phyloP scores from a whole-genome alignment of 2,329 filamentous ascomycete species.

The Arthrobotrys megalospora region DNA sequence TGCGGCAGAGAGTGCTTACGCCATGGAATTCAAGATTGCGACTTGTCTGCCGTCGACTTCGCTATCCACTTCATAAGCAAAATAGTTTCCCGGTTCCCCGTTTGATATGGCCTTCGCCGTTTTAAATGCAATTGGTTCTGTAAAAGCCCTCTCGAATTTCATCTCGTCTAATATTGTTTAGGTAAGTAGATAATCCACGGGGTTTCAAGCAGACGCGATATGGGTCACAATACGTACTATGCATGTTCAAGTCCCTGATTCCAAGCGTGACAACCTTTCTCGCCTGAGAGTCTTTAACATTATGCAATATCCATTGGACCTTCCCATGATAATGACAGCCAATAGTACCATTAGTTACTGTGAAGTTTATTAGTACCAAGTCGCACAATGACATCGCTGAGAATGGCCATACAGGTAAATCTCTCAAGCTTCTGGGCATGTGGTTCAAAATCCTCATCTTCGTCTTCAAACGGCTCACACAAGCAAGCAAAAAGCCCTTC shows the following conservation, averaged over 20 bases:
- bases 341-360: conserved; percentile 57
- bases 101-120: conserved; percentile 46
- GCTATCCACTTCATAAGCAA: conserved; percentile 44
- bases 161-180: conserved; percentile 35
- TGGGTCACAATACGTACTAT: conserved; percentile 27
- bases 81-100: conserved; percentile 36
- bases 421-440: conserved; percentile 51
- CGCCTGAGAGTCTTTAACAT: conserved; percentile 39
- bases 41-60: conserved; percentile 42
- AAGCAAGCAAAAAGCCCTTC: conserved; percentile 60
- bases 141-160: conserved; percentile 55
- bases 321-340: conserved; percentile 54
- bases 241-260: conserved; percentile 37
- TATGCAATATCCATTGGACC: conserved; percentile 58
- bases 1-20: conserved; percentile 23
- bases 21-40: conserved; percentile 56
- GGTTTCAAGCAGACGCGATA: background rate
- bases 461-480: conserved; percentile 51
- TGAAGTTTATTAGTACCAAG: background rate
- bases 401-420: conserved; percentile 32
- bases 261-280: conserved; percentile 48
- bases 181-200: background rate
- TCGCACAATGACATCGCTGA: background rate
- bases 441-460: conserved; percentile 60
- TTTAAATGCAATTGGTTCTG: conserved; percentile 54